Conservation (phyloP, 768 basidiomycete species). For the Xerocomellus chrysenteron region DNA sequence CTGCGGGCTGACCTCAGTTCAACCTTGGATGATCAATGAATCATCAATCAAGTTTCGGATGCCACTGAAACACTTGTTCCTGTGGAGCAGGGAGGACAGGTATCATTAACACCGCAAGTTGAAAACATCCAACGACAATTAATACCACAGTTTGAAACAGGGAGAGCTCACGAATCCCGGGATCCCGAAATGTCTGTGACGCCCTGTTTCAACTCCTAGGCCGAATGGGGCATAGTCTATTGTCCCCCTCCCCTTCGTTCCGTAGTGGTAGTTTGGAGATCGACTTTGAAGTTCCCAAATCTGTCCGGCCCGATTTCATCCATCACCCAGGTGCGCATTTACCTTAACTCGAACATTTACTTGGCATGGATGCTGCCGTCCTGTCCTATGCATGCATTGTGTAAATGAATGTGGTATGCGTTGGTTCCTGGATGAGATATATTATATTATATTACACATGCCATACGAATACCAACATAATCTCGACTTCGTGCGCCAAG, state of each 20-base stretch:
- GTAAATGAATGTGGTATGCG: too few species aligned
- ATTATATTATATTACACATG: too few species aligned
- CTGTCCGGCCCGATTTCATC: neutral
- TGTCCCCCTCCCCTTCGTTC: neutral
- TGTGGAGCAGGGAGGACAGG: neutral
- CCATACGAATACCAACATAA: too few species aligned
- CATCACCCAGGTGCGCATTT: neutral
- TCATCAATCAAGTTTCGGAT: neutral
- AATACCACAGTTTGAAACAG: constrained; percentile 8
- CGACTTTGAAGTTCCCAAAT: neutral
- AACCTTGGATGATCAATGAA: neutral
- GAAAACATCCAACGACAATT: neutral
- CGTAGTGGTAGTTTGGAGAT: neutral
- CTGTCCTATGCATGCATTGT: neutral
- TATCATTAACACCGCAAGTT: constrained; percentile 4
- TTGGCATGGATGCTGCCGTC: neutral
- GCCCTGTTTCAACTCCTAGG: neutral
- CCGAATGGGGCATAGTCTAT: neutral
- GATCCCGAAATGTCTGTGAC: neutral
- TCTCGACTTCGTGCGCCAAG: neutral
- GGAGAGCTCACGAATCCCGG: neutral
- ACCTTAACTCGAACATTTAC: neutral
- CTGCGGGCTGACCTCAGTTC: neutral
- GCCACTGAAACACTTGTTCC: constrained; percentile 4
- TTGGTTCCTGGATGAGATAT: too few species aligned